Conservation (phyloP, 139 green algal species). For the Chlamydomonas sp. region DNA sequence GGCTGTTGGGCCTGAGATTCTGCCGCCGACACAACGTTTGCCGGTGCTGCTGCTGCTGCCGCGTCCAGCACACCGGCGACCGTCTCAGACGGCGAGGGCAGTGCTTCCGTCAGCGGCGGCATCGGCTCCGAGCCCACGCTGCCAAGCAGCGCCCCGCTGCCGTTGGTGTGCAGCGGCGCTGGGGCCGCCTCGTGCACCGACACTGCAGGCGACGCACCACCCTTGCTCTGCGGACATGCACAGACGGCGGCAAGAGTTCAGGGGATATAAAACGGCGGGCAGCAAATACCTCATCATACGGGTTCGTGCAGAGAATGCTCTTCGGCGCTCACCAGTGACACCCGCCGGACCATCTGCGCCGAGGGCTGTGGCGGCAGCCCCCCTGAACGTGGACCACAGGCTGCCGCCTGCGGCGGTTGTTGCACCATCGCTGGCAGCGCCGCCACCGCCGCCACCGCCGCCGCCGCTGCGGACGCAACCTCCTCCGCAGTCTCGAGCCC, state of each 20-base stretch:
- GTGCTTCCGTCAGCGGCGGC: background rate
- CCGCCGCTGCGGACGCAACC: background rate
- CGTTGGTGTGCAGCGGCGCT: too few relatives aligned
- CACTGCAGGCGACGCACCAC: too few relatives aligned
- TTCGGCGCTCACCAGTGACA: background rate
- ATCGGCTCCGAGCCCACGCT: too few relatives aligned
- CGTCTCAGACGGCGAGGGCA: background rate
- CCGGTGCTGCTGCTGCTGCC: slow-evolving; percentile 23
- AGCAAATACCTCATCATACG: too few relatives aligned
- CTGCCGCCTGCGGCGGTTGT: background rate
- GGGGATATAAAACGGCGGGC: too few relatives aligned
- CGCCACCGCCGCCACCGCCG: background rate
- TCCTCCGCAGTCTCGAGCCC: background rate
- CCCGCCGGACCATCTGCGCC: background rate
- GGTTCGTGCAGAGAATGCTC: too few relatives aligned
- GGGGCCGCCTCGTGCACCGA: too few relatives aligned
- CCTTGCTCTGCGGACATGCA: too few relatives aligned
- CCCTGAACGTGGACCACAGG: too few relatives aligned
- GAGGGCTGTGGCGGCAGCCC: slow-evolving; percentile 7
- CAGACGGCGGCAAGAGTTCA: too few relatives aligned
- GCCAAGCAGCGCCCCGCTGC: too few relatives aligned
- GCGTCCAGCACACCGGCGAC: background rate
- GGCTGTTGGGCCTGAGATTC: slow-evolving; percentile 5
- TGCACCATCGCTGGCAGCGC: background rate
- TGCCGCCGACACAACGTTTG: slow-evolving; percentile 1